Evolutionary conservation across 148 eudicot genomes (phyloP).

Genomic region (Camellia granthamiana): DNA sequence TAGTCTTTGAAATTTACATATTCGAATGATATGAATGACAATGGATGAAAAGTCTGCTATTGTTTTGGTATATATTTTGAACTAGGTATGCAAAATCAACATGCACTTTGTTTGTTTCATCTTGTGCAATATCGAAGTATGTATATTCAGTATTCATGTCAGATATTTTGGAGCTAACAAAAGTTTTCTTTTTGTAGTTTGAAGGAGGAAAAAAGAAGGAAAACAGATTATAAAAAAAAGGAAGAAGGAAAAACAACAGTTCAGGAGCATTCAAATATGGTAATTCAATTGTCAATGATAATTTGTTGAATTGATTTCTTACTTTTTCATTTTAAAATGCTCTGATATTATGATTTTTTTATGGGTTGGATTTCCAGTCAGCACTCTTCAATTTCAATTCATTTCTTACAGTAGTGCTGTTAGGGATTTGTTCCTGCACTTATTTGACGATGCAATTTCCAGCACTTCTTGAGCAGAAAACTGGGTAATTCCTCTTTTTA

Average conservation of each 20-base stretch:
- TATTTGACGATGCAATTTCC: slow-evolving; percentile 82
- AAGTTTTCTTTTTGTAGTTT: neutral
- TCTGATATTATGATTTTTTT: slow-evolving; percentile 9
- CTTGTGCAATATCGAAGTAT: neutral
- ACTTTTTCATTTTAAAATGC: neutral
- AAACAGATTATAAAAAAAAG: too few relatives aligned
- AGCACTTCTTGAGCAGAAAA: slow-evolving; percentile 69
- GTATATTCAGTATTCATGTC: neutral
- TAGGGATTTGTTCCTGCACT: slow-evolving; percentile 82
- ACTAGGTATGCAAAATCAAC: neutral
- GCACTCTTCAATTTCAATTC: slow-evolving; percentile 88
- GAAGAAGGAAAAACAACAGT: neutral
- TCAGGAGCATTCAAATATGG: slow-evolving; percentile 4
- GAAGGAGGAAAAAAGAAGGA: slow-evolving; percentile 4
- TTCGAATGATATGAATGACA: neutral
- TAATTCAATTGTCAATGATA: neutral
- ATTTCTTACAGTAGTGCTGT: slow-evolving; percentile 68
- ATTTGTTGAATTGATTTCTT: neutral
- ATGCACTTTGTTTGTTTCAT: neutral
- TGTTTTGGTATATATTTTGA: neutral
- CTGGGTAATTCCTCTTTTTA: slow-evolving; percentile 41
- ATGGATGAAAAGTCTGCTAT: neutral
- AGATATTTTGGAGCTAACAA: neutral
- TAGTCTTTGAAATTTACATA: neutral
- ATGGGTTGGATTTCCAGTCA: slow-evolving; percentile 47